Evolutionary conservation across 208 protist species (phyloP), one percentile per base, ranked within the genome.

Genomic region (Phytomonas francai): DNA sequence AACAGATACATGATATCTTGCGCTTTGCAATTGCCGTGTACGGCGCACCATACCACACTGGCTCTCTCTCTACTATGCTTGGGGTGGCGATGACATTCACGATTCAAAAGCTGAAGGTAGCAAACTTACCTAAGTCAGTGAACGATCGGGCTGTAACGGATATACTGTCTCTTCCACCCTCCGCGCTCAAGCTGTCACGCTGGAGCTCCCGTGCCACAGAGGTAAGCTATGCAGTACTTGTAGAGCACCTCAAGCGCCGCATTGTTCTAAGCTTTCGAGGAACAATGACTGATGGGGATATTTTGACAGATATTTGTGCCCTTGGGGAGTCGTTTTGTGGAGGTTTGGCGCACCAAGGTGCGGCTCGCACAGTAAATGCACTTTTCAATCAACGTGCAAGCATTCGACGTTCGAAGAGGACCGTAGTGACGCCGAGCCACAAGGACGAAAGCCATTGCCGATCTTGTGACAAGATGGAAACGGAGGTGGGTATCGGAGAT

Each of bases 21-120:
- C 85, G 85, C 28, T 88, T 80, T 66, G 81, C 85, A 0, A 83
- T 77, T 8, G 85, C 85, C 11, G 82, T 78, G 45, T 91, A 91
- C 72, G 85, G 85, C 32, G 71, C 78, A 34, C 64, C 71, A 29
- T 90, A 87, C 70, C 73, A 76, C 9, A 66, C 73, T 54, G 79
- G 81, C 66, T 73, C 54, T 36, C 69, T 90, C 45, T 80, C 77
- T 14, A 79, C 76, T 22, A 68, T 79, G 51, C 25, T 78, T 30
- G 59, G 70, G 27, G 36, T 70, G 30, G 62, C 80, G 16, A 54
- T 79, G 39, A 67, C 76, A 39, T 81, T 85, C 63, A 86, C 76
- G 16, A 56, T 74, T 2, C 70, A 79, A 36, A 45, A 45, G 39
- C 68, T 68, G 42, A 60, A 74, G 25, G 65, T 67, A 56, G 74